Evolutionary conservation across 345 rosid species (phyloP).

Genomic region (Firmiana major): DNA sequence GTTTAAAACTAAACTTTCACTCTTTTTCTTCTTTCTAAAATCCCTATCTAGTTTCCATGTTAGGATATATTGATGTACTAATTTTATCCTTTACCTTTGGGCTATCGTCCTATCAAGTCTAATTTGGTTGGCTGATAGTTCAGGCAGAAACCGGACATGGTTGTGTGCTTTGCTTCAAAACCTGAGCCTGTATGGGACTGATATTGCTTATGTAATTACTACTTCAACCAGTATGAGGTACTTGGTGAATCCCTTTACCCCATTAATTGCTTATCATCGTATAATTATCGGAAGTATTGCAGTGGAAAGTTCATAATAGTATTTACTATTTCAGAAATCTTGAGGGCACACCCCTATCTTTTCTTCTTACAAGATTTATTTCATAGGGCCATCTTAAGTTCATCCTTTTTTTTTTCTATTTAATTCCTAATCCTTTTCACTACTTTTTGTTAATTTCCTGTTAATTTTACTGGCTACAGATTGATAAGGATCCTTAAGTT

Average conservation of each 20-base stretch:
- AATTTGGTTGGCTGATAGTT: constrained; percentile 23
- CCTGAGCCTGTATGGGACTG: constrained; percentile 40
- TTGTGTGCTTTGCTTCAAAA: constrained; percentile 61
- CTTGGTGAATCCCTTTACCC: background rate
- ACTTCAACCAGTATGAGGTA: constrained; percentile 65
- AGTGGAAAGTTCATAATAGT: background rate
- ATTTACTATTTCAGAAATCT: background rate
- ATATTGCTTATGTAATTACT: constrained; percentile 61
- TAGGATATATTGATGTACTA: background rate
- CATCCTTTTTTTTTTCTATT: no score
- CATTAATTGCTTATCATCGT: background rate
- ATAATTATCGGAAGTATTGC: no score
- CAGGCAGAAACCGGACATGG: constrained; percentile 47
- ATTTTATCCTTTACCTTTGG: background rate
- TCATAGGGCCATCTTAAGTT: no score
- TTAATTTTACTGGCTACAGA: background rate
- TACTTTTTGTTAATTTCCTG: background rate
- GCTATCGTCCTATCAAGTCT: constrained; percentile 5
- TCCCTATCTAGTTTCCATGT: background rate
- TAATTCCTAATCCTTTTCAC: background rate
- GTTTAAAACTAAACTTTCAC: background rate
- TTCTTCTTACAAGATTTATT: background rate
- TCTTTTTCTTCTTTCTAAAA: background rate
- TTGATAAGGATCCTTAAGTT: background rate
- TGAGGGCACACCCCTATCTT: background rate